Base-by-base conservation (phyloP, 768 basidiomycete species). In the Phanerochaete sordida region DNA sequence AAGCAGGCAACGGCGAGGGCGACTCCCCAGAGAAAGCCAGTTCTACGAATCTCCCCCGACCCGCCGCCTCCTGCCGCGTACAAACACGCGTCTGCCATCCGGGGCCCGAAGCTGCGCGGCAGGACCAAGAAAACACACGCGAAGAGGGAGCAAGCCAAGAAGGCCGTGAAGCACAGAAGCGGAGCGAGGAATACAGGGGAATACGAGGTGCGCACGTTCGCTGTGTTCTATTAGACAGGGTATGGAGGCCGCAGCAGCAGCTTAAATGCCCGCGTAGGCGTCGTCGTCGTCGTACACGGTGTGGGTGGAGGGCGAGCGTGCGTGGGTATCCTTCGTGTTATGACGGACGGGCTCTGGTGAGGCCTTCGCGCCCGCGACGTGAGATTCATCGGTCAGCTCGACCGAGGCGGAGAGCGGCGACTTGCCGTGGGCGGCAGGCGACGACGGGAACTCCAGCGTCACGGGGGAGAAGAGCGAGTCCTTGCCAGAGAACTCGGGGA, bases 221-320 rank as follows among this genome's bases (percentile, higher is more conserved):
- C 26, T 49, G 39, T 16, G 39, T 43, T 43, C 39, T 43, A 43
- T 43, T 11, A 43, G 39, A 43, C 39, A 43, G 39, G 39, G 39
- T 43, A 43, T 43, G 39, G 4, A 19, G 19, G 39, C 39, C 19
- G 11, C 11, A 16, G 11, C 8, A 19, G 4, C 39, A 31, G 61
- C 47, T 79, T 73, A 89, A 69, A 90, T 81, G 30, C 87, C 88
- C 26, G 80, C 85, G 64, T 90, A 90, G 48, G 84, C 86, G 63
- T 90, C 88, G 28, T 84, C 83, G 33, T 81, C 80, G 63, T 85
- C 79, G 64, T 88, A 90, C 56, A 78, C 37, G 46, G 77, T 79
- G 60, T 76, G 77, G 37, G 83, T 73, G 13, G 84, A 84, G 23
- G 75, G 70, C 13, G 82, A 82, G 52, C 83, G 74, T 68, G 75